phyloP scores from a whole-genome alignment of 2,329 filamentous ascomycete species.

The Xylariaceae sp. region DNA sequence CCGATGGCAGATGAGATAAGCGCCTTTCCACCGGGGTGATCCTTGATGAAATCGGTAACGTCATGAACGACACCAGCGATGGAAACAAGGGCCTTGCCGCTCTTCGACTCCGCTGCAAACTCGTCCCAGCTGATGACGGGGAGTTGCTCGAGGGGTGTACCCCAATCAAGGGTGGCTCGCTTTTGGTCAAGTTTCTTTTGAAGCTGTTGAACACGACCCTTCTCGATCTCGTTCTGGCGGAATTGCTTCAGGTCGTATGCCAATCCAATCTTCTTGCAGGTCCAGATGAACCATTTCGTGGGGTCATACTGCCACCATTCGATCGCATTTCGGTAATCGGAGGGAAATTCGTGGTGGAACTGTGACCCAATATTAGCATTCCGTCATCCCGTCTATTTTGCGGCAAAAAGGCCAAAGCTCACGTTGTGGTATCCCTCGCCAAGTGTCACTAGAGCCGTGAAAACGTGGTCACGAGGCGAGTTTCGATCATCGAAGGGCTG shows the following conservation, averaged over 20 bases:
- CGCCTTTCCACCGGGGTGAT: constrained; percentile 61
- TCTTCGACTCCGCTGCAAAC: constrained; percentile 56
- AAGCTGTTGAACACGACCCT: constrained; percentile 59
- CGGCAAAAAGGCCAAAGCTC: background rate
- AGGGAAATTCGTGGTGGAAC: constrained; percentile 68
- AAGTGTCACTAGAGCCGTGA: constrained; percentile 61
- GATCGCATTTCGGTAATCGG: constrained; percentile 65
- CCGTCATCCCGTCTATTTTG: background rate
- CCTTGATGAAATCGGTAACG: constrained; percentile 60
- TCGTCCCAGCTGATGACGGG: constrained; percentile 49
- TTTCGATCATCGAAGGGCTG: constrained; percentile 68
- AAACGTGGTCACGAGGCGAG: constrained; percentile 61
- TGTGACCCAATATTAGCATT: constrained; percentile 4
- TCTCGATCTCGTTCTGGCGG: constrained; percentile 80
- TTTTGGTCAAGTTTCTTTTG: constrained; percentile 66
- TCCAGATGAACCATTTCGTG: constrained; percentile 66
- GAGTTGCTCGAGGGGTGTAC: constrained; percentile 52
- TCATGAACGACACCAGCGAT: constrained; percentile 62
- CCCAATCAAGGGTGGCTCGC: constrained; percentile 60
- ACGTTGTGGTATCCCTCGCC: constrained; percentile 65
- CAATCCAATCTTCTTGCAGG: constrained; percentile 60
- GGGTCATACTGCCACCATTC: constrained; percentile 67
- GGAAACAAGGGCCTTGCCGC: constrained; percentile 57
- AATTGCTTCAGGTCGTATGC: constrained; percentile 80
- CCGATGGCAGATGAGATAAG: constrained; percentile 60